Evolutionary conservation across 2,329 filamentous ascomycete genomes (phyloP).

Genomic region (Botrytis fragariae): DNA sequence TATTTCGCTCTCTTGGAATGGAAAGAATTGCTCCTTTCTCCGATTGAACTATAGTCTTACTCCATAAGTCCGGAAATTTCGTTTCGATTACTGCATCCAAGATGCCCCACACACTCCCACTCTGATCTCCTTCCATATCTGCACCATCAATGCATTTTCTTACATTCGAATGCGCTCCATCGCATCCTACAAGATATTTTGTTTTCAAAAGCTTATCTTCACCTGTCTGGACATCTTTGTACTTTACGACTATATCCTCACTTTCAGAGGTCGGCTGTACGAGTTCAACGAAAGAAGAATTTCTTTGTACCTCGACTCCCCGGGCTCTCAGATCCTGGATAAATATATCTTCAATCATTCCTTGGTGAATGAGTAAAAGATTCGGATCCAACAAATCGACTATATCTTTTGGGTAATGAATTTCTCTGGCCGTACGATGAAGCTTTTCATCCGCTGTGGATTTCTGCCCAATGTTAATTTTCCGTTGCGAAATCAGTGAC

Average conservation of each 20-base stretch:
- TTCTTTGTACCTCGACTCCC: slow-evolving; percentile 48
- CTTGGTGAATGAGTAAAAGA: slow-evolving; percentile 52
- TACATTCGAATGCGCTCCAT: slow-evolving; percentile 52
- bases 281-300: slow-evolving; percentile 44
- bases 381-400: slow-evolving; percentile 35
- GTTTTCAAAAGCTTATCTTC: slow-evolving; percentile 53
- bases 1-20: slow-evolving; percentile 58
- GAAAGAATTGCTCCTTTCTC: slow-evolving; percentile 56
- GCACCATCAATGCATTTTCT: slow-evolving; percentile 52
- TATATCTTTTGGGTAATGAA: slow-evolving; percentile 34
- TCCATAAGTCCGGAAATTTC: slow-evolving; percentile 60
- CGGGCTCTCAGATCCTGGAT: slow-evolving; percentile 52
- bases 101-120: slow-evolving; percentile 57
- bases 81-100: slow-evolving; percentile 45
- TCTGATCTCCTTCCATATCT: slow-evolving; percentile 57
- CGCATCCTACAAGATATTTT: slow-evolving; percentile 65
- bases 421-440: slow-evolving; percentile 40
- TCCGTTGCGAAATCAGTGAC: not conserved
- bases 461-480: slow-evolving; percentile 43
- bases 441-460: slow-evolving; percentile 24
- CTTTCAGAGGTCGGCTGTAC: slow-evolving; percentile 26
- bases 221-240: slow-evolving; percentile 54
- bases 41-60: slow-evolving; percentile 55
- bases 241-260: slow-evolving; percentile 40
- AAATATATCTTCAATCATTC: slow-evolving; percentile 49